Conservation (phyloP, 129 eudicot species). For the Escallonia herrerae region DNA sequence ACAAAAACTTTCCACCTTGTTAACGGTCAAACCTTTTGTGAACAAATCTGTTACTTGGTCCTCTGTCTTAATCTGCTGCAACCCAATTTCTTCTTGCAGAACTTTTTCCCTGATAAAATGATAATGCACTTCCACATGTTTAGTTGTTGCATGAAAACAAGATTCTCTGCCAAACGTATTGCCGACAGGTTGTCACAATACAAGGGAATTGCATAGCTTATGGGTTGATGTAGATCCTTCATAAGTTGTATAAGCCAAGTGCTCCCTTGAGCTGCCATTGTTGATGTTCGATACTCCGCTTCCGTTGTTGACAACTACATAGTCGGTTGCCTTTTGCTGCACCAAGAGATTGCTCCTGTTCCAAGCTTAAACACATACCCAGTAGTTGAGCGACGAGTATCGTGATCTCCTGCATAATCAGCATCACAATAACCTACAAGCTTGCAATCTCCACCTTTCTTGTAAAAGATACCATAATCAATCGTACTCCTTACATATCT, state of each 20-base stretch:
- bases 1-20: neutral
- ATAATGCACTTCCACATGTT: no score
- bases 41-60: no score
- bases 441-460: no score
- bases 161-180: no score
- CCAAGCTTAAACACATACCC: slow-evolving; percentile 2
- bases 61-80: no score
- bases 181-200: slow-evolving; percentile 6
- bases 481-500: neutral
- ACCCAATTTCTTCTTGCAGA: no score
- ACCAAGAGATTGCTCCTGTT: neutral
- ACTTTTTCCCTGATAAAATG: no score
- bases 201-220: neutral
- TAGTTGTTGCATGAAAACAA: no score
- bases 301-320: neutral
- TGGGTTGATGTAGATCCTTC: neutral
- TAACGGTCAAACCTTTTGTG: neutral
- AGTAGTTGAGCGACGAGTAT: neutral
- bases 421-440: no score
- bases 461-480: neutral
- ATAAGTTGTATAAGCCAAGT: neutral
- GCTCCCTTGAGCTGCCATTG: slow-evolving; percentile 7
- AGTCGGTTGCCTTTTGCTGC: slow-evolving; percentile 3
- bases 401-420: no score
- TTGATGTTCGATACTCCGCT: neutral